A percentile compares a stretch with the other conserved stretches of the same genome.
phyloP scores from a whole-genome alignment of 805 yeast species.

The Cyberlindnera saturnus region DNA sequence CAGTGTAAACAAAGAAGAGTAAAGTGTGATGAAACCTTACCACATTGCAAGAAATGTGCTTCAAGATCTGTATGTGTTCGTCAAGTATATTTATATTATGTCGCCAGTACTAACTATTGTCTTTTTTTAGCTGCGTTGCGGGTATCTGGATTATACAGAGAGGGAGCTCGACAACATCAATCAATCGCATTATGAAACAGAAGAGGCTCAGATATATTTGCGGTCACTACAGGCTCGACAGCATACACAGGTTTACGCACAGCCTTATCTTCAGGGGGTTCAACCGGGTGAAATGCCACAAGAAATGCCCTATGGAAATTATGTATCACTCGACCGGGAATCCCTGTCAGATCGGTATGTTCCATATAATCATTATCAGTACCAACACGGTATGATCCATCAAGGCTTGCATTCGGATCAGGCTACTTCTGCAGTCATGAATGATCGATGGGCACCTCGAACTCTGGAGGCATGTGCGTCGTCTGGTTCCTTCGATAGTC shows the following conservation, averaged over 20 bases:
- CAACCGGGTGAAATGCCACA: no score
- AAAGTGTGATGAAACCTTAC: constrained; percentile 57
- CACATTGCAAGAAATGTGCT: constrained; percentile 47
- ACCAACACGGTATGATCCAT: no score
- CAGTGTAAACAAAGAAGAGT: constrained; percentile 55
- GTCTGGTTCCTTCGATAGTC: no score
- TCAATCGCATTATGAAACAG: constrained; percentile 9
- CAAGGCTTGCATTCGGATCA: no score
- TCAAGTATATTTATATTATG: background rate
- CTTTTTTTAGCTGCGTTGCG: constrained; percentile 8
- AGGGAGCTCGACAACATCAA: constrained; percentile 9
- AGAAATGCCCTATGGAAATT: no score
- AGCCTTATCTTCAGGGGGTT: background rate
- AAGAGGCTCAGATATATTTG: constrained; percentile 1
- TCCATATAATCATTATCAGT: no score
- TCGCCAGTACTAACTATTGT: background rate
- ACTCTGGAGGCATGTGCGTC: no score
- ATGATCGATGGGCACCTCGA: no score
- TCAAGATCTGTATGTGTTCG: constrained; percentile 10
- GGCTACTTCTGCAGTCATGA: no score
- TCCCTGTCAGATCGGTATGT: no score
- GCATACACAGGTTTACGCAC: background rate
- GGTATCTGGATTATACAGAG: constrained; percentile 13
- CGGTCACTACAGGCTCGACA: background rate
- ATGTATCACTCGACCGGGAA: no score